phyloP scores from a whole-genome alignment of 2,329 filamentous ascomycete genomes.

The Purpureocillium lavendulum region DNA sequence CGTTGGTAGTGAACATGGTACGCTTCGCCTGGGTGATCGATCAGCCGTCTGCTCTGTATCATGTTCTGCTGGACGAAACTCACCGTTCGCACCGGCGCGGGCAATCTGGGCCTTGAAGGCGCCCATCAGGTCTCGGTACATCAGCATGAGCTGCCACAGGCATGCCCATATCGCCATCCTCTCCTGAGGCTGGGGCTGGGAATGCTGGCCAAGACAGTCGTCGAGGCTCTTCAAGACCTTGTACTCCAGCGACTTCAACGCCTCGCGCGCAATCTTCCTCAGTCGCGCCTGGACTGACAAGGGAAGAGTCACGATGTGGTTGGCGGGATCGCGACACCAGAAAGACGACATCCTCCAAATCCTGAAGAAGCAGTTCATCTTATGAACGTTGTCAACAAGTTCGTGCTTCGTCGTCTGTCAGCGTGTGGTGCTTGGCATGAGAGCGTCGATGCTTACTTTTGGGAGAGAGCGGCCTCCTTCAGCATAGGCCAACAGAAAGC shows the following conservation, averaged over 20 bases:
- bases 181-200: conserved; percentile 28
- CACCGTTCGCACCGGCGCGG: conserved; percentile 1
- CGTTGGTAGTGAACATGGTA: conserved; percentile 15
- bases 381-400: conserved; percentile 33
- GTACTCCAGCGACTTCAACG: conserved; percentile 26
- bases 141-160: conserved; percentile 40
- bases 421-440: background rate
- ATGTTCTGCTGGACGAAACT: background rate
- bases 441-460: conserved; percentile 20
- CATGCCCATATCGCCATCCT: conserved; percentile 37
- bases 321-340: conserved; percentile 28
- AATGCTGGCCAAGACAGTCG: conserved; percentile 27
- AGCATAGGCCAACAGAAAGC: conserved; percentile 27
- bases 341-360: conserved; percentile 38
- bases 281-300: conserved; percentile 31
- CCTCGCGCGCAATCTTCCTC: conserved; percentile 28
- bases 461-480: conserved; percentile 26
- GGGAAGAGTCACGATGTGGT: conserved; percentile 26
- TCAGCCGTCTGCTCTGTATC: background rate
- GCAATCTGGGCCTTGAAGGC: conserved; percentile 20
- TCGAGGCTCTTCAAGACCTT: conserved; percentile 32
- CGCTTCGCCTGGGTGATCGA: conserved; percentile 7
- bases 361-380: conserved; percentile 40
- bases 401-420: conserved; percentile 24
- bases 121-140: conserved; percentile 34